A percentile compares a stretch with the other conserved stretches of the same genome.
Evolutionary conservation across 495 filamentous ascomycete species (phyloP).

Genomic region (Wilcoxina mikolae): DNA sequence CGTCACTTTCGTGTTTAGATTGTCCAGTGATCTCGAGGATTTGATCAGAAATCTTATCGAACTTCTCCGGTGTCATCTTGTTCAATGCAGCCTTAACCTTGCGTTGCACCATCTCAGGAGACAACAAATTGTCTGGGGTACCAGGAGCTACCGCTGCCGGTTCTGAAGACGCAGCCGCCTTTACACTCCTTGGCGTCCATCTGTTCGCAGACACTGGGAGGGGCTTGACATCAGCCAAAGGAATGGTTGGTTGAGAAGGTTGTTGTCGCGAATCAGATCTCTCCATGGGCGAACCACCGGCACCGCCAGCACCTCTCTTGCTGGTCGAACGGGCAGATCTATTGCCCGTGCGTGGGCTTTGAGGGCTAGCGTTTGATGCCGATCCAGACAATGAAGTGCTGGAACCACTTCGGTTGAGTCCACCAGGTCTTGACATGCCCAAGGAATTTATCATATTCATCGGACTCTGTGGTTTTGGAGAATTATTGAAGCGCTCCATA

Average conservation of each 20-base stretch:
- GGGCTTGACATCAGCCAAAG: constrained; percentile 74
- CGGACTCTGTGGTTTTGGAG: constrained; percentile 5
- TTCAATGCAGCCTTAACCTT: constrained; percentile 98
- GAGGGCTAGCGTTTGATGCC: constrained; percentile 31
- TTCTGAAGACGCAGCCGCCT: constrained; percentile 14
- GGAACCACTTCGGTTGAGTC: constrained; percentile 41
- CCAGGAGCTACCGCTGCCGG: constrained; percentile 32
- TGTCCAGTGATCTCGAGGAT: constrained; percentile 85
- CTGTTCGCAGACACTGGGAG: constrained; percentile 54
- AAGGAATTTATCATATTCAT: background rate
- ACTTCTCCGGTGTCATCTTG: constrained; percentile 99
- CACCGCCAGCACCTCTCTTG: constrained; percentile 42
- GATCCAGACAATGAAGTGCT: constrained; percentile 34
- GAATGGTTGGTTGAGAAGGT: constrained; percentile 65
- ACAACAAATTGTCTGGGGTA: constrained; percentile 45
- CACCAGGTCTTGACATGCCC: background rate
- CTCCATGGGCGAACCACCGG: constrained; percentile 31
- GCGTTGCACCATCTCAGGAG: constrained; percentile 87
- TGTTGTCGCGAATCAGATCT: constrained; percentile 42
- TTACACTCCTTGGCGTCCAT: constrained; percentile 79
- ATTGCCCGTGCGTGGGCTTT: constrained; percentile 40
- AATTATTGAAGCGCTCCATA: constrained; percentile 18
- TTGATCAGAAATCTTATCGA: constrained; percentile 86
- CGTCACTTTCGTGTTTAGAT: constrained; percentile 88
- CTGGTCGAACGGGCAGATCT: constrained; percentile 46